Conservation (phyloP, 2,329 filamentous ascomycete species). For the Aspergillus chevalieri region DNA sequence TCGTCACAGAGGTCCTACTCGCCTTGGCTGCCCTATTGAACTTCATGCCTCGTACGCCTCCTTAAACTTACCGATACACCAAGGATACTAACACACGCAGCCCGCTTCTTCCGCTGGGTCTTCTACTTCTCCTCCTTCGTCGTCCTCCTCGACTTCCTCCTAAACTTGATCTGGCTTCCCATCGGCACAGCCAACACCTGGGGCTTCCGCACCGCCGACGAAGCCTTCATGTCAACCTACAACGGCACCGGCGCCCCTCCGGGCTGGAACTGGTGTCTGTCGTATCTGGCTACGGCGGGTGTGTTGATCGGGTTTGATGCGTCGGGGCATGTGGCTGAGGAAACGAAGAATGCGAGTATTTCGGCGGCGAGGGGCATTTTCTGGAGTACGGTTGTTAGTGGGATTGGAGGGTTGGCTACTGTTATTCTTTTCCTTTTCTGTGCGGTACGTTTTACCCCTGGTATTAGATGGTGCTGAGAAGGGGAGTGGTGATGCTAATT, state of each 20-base stretch:
- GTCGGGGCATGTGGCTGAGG: constrained; percentile 56
- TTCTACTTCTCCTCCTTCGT: constrained; percentile 27
- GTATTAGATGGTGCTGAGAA: too few relatives aligned
- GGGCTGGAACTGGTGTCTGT: constrained; percentile 59
- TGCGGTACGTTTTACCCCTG: constrained; percentile 32
- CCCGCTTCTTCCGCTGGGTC: constrained; percentile 32
- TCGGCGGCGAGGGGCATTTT: constrained; percentile 56
- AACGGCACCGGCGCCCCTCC: constrained; percentile 52
- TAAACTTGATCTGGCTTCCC: constrained; percentile 58
- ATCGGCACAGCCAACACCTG: constrained; percentile 51
- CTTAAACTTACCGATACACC: constrained; percentile 34
- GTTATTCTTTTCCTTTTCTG: constrained; percentile 58
- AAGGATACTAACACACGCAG: constrained; percentile 21
- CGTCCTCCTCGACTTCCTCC: constrained; percentile 53
- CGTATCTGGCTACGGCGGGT: constrained; percentile 55
- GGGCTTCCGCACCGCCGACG: constrained; percentile 54
- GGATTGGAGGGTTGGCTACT: constrained; percentile 49
- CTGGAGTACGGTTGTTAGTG: constrained; percentile 54
- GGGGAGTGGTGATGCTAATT: background rate
- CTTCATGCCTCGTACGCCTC: constrained; percentile 43
- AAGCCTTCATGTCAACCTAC: constrained; percentile 57
- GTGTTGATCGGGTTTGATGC: constrained; percentile 58
- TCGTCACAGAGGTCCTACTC: constrained; percentile 49
- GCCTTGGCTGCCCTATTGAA: constrained; percentile 47
- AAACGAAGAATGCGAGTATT: constrained; percentile 49